phyloP scores from a whole-genome alignment of 768 basidiomycete genomes.

The Suillus plorans region DNA sequence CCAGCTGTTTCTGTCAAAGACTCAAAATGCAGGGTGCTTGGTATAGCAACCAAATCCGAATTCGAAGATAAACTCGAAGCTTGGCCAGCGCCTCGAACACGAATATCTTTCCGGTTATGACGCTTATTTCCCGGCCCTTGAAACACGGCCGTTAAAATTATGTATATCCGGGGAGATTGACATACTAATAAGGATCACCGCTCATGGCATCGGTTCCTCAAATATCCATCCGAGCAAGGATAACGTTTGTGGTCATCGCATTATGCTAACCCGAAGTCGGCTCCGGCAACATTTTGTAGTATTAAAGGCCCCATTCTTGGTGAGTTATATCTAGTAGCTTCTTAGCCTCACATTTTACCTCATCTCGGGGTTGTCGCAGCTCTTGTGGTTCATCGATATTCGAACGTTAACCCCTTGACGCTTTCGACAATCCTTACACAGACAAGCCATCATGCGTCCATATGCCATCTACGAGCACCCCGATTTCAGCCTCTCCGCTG shows the following conservation, averaged over 20 bases:
- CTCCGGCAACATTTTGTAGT: not conserved
- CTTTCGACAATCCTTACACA: not conserved
- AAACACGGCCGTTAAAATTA: not conserved
- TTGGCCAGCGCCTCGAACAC: not conserved
- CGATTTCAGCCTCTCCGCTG: conserved; percentile 26
- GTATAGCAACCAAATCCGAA: not conserved
- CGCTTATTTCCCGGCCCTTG: not conserved
- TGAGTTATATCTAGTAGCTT: not conserved
- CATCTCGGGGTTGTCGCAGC: not conserved
- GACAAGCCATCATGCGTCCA: conserved; percentile 26
- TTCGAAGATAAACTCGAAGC: not conserved
- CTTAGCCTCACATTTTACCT: not conserved
- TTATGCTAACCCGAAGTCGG: conserved; percentile 1
- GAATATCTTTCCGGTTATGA: not conserved
- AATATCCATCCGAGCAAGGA: conserved; percentile 1
- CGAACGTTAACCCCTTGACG: not conserved
- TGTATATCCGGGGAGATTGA: not conserved
- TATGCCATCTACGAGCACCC: conserved; percentile 33
- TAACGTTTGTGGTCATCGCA: not conserved
- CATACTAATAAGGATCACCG: not conserved
- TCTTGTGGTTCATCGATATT: not conserved
- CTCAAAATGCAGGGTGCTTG: no score
- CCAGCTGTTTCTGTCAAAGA: not conserved
- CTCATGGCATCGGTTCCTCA: not conserved
- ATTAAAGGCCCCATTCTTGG: not conserved